Base-by-base conservation (phyloP, 2,329 filamentous ascomycete species). In the Coccinonectria pachysandricola region DNA sequence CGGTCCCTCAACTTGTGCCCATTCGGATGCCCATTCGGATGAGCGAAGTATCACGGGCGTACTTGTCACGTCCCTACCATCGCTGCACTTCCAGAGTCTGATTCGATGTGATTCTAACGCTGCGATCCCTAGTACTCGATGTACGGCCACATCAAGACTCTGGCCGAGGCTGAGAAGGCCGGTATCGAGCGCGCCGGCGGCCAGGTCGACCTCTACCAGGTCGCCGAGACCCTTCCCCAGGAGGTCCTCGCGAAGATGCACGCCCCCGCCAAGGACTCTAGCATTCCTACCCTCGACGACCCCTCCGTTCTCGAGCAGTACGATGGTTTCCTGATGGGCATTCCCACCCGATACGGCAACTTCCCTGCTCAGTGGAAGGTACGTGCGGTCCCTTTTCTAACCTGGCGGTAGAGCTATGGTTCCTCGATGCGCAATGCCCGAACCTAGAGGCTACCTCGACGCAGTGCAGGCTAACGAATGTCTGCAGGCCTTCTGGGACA, bases 321-420 rank as follows among this genome's bases (percentile, higher is more conserved):
- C 64, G 87, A 96, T 50, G 91, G 66, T 42, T 78, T 95, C 65
- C 77, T 98, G 39, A 71, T 96, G 48, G 91, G 91, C 42, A 91
- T 96, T 56, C 91, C 91, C 34, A 98, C 91, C 26, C 75, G 91
- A 43, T 98, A 84, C 64, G 91, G 91, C 48, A 96, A 92, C 75
- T 94, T 94, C 71, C 87, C 88, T 24, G 83, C 79, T 11, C 91
- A 98, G 64, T 95, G 82, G 82, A 95, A 91, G 69, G 59, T 58
- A 40, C 7, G 10, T 7, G 10, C 27, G 45, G 31, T 15, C 11
- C 10, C n/a, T 8, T 24, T 19, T 10, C 12, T 18, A 6, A 19
- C n/a, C n/a, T n/a, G n/a, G n/a, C n/a, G n/a, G n/a, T n/a, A n/a
- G n/a, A n/a, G n/a, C n/a, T n/a, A n/a, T n/a, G n/a, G n/a, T n/a